These are phyloP conservation scores for Daldinia grandis DNA, from an alignment of 495 filamentous ascomycete genomes.

Conservation along the genomic window DNA sequence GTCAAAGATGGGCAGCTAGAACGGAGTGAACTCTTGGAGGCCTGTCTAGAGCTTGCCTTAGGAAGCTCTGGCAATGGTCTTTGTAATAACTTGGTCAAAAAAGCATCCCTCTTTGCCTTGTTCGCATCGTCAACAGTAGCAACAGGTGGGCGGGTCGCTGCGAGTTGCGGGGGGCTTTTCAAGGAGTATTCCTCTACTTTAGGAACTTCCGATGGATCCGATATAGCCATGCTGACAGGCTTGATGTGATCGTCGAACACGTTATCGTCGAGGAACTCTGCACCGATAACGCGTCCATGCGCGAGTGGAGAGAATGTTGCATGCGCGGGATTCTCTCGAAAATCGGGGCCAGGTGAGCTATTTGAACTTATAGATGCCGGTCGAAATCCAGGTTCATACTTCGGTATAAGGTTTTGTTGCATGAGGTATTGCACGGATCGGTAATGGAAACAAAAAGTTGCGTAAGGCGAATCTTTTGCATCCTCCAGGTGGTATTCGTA, in stretches of 20 bases:
- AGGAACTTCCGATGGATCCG: slow-evolving; percentile 3
- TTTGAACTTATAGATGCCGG: slow-evolving; percentile 4
- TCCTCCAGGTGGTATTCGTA: slow-evolving; percentile 59
- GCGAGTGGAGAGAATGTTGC: neutral
- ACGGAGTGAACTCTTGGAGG: slow-evolving; percentile 37
- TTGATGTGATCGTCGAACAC: slow-evolving; percentile 27
- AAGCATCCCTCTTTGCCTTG: slow-evolving; percentile 41
- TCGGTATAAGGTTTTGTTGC: slow-evolving; percentile 51
- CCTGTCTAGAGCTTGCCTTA: slow-evolving; percentile 25
- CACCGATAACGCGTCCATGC: slow-evolving; percentile 20
- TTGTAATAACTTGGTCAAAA: slow-evolving; percentile 41
- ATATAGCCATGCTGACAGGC: slow-evolving; percentile 14
- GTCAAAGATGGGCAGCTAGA: slow-evolving; percentile 50
- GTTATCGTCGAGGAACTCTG: slow-evolving; percentile 28
- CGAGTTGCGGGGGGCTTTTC: slow-evolving; percentile 46
- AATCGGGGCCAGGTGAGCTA: neutral
- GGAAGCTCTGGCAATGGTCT: slow-evolving; percentile 56
- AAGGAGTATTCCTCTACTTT: slow-evolving; percentile 35
- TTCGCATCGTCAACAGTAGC: neutral
- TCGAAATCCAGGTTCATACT: slow-evolving; percentile 7
- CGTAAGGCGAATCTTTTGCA: slow-evolving; percentile 56
- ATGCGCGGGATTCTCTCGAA: neutral
- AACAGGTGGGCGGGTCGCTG: slow-evolving; percentile 7
- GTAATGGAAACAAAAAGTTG: slow-evolving; percentile 60
- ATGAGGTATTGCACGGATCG: slow-evolving; percentile 54